These are phyloP conservation scores for Hygrophila difformis DNA, from an alignment of 257 asterid genomes.

Conservation along the genomic window DNA sequence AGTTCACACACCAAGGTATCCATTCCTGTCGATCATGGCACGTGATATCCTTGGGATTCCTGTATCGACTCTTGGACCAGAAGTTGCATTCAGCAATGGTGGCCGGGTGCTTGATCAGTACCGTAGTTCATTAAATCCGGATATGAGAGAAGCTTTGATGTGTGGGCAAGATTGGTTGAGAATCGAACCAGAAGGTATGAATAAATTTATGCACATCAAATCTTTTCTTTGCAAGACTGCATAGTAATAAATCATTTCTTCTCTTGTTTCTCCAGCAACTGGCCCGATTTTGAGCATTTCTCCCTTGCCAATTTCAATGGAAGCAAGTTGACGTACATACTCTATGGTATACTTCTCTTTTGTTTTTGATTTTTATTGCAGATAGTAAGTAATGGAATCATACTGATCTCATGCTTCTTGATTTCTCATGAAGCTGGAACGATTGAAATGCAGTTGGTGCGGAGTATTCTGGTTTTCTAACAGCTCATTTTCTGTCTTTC, in stretches of 20 bases:
- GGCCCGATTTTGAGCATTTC: slow-evolving; percentile 26
- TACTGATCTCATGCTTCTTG: slow-evolving; percentile 15
- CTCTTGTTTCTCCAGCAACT: slow-evolving; percentile 27
- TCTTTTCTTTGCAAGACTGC: neutral
- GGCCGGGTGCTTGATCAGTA: slow-evolving; percentile 66
- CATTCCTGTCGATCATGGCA: slow-evolving; percentile 88
- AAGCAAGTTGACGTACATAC: slow-evolving; percentile 33
- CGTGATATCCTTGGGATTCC: slow-evolving; percentile 84
- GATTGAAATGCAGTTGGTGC: slow-evolving; percentile 14
- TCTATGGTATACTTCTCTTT: slow-evolving; percentile 22
- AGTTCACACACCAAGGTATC: slow-evolving; percentile 95
- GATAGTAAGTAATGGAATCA: slow-evolving; percentile 9
- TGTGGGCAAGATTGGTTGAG: slow-evolving; percentile 95
- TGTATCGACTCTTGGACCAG: slow-evolving; percentile 69
- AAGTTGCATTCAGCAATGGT: slow-evolving; percentile 49
- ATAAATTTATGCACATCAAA: neutral
- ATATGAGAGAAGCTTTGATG: slow-evolving; percentile 74
- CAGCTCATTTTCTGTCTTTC: too few relatives aligned
- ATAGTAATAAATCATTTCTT: neutral
- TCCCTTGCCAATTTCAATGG: slow-evolving; percentile 40
- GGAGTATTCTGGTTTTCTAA: too few relatives aligned
- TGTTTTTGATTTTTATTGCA: slow-evolving; percentile 5
- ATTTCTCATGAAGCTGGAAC: slow-evolving; percentile 25
- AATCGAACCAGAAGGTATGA: slow-evolving; percentile 60
- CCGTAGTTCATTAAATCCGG: slow-evolving; percentile 52